Conservation (phyloP, 495 filamentous ascomycete genomes). For the Glutinoglossum americanum region DNA sequence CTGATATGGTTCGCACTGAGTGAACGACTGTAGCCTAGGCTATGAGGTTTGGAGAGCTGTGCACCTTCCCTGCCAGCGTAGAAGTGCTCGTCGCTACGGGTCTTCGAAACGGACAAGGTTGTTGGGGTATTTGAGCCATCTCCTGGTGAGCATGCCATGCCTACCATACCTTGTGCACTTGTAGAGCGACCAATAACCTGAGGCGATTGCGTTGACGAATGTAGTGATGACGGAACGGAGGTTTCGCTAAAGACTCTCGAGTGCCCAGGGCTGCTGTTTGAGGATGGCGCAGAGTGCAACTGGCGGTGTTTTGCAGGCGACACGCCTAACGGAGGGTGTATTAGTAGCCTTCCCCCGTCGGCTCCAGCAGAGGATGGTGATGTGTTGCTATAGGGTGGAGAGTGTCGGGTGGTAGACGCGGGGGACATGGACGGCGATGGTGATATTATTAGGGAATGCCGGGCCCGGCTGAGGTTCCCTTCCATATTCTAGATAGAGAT, state of each 20-base stretch:
- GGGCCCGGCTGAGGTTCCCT: slow-evolving; percentile 61
- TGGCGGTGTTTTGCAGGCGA: slow-evolving; percentile 19
- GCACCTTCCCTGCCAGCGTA: background rate
- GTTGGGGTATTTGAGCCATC: background rate
- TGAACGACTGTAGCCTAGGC: background rate
- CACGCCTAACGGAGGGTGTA: slow-evolving; percentile 4
- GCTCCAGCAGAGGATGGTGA: background rate
- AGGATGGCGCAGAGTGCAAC: slow-evolving; percentile 11
- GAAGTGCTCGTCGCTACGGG: background rate
- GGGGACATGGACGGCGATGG: slow-evolving; percentile 34
- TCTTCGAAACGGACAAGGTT: background rate
- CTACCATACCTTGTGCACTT: background rate
- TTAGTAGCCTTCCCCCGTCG: background rate
- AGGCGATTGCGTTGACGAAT: slow-evolving; percentile 10
- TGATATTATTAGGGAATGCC: slow-evolving; percentile 43
- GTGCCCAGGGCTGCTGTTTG: slow-evolving; percentile 24
- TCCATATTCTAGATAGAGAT: slow-evolving; percentile 53
- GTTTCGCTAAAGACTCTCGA: slow-evolving; percentile 35
- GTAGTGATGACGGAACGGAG: slow-evolving; percentile 23
- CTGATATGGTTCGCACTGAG: background rate
- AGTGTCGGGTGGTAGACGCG: slow-evolving; percentile 13
- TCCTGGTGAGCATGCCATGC: background rate
- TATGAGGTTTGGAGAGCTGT: background rate
- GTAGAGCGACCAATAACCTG: background rate
- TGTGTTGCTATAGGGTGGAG: slow-evolving; percentile 5